Evolutionary conservation across 768 basidiomycete genomes (phyloP).

Genomic region (Termitomyces sp.): DNA sequence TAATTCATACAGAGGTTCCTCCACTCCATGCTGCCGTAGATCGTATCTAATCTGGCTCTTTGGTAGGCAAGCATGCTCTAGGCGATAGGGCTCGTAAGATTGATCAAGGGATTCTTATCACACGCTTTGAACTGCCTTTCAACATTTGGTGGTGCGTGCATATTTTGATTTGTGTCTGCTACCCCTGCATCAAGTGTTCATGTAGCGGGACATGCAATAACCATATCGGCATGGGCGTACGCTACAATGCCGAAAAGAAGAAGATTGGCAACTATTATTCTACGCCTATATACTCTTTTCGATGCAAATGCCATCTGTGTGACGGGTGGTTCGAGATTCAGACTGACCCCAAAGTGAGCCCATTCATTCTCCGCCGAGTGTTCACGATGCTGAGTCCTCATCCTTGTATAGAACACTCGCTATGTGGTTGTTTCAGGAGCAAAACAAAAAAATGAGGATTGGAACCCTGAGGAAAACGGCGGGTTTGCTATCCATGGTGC

Average conservation of each 20-base stretch:
- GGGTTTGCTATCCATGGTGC: constrained; percentile 86
- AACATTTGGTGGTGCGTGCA: constrained; percentile 89
- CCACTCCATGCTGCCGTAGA: constrained; percentile 3
- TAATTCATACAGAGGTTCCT: constrained; percentile 65
- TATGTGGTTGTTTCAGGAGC: constrained; percentile 94
- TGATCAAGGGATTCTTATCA: constrained; percentile 94
- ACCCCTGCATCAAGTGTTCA: constrained; percentile 1
- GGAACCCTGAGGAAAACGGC: constrained; percentile 96
- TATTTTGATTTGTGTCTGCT: neutral
- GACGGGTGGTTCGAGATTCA: constrained; percentile 97
- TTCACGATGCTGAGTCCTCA: neutral
- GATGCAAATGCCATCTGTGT: constrained; percentile 97
- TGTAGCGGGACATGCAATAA: constrained; percentile 92
- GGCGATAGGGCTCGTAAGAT: constrained; percentile 93
- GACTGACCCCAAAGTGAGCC: constrained; percentile 88
- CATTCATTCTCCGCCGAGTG: neutral
- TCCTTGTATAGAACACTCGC: constrained; percentile 72
- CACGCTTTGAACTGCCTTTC: constrained; percentile 93
- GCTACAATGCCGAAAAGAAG: constrained; percentile 99
- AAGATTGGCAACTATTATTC: constrained; percentile 94
- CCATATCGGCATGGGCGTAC: constrained; percentile 98
- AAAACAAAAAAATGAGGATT: constrained; percentile 92
- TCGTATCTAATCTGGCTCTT: neutral
- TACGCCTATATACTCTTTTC: constrained; percentile 91
- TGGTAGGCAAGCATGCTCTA: constrained; percentile 86